phyloP scores from a whole-genome alignment of 2,329 filamentous ascomycete species.

The Fusarium odoratissimum region DNA sequence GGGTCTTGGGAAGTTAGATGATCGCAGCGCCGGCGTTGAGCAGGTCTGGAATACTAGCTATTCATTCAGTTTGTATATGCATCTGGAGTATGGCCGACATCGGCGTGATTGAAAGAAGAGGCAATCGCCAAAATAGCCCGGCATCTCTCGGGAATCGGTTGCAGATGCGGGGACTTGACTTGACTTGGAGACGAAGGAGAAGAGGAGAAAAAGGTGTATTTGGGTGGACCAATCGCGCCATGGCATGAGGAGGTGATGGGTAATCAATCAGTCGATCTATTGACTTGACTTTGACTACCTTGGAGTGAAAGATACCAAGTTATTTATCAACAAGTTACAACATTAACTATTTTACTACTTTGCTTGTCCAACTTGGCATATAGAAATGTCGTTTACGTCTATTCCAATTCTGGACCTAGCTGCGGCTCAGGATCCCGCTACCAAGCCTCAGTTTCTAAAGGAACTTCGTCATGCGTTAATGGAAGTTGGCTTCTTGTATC shows the following conservation, averaged over 20 bases:
- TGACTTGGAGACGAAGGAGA: slow-evolving; percentile 17
- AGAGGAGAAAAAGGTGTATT: slow-evolving; percentile 31
- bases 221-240: slow-evolving; percentile 52
- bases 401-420: slow-evolving; percentile 84
- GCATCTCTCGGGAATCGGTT: slow-evolving; percentile 29
- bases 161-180: slow-evolving; percentile 27
- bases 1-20: slow-evolving; percentile 14
- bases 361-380: neutral
- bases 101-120: slow-evolving; percentile 19
- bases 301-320: slow-evolving; percentile 37
- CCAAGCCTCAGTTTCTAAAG: slow-evolving; percentile 78
- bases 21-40: slow-evolving; percentile 34
- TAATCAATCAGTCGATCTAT: slow-evolving; percentile 8
- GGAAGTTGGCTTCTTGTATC: slow-evolving; percentile 89
- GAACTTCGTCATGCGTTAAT: slow-evolving; percentile 80
- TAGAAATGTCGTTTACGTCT: slow-evolving; percentile 74
- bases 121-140: slow-evolving; percentile 30
- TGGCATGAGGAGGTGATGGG: slow-evolving; percentile 43
- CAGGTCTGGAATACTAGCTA: slow-evolving; percentile 24
- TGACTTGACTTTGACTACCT: slow-evolving; percentile 1
- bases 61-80: slow-evolving; percentile 11
- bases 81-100: slow-evolving; percentile 23
- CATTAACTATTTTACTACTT: neutral
- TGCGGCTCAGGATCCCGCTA: slow-evolving; percentile 68
- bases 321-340: slow-evolving; percentile 31